These are phyloP conservation scores for Raddia guianensis DNA, from an alignment of 176 grass and related monocot species.

Conservation along the genomic window DNA sequence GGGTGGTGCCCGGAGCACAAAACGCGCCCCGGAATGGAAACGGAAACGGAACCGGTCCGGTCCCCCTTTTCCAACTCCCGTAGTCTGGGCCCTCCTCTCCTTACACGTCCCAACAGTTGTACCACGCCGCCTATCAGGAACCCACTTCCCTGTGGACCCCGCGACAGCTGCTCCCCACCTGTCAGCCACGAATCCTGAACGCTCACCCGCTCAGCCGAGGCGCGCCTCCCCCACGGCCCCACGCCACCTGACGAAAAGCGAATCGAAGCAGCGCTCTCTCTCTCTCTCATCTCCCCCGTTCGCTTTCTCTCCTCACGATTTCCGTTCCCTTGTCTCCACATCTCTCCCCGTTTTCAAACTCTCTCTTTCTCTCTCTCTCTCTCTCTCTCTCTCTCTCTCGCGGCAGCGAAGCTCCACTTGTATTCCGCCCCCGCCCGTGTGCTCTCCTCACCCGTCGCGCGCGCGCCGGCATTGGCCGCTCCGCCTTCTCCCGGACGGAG, in stretches of 20 bases:
- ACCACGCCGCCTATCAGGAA: background rate
- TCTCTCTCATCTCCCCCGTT: background rate
- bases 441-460: conserved; percentile 25
- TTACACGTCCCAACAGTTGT: background rate
- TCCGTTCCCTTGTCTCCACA: conserved; percentile 35
- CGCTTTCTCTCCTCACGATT: conserved; percentile 34
- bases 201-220: background rate
- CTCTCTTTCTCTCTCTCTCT: background rate
- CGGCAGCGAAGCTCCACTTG: conserved; percentile 30
- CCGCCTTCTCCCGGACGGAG: background rate
- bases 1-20: background rate
- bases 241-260: conserved; percentile 23
- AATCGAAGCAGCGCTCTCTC: background rate
- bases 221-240: background rate
- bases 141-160: background rate
- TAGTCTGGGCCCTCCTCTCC: background rate
- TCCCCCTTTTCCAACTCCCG: background rate
- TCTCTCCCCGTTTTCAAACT: conserved; percentile 19
- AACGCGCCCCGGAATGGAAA: background rate
- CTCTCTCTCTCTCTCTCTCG: background rate
- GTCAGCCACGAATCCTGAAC: background rate
- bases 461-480: conserved; percentile 31
- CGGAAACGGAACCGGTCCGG: conserved; percentile 12
- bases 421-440: background rate
- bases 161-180: background rate